Percentiles rank a stretch among this genome's conserved stretches.
Conservation (phyloP, 441 rosid genomes). For the California macrophylla region DNA sequence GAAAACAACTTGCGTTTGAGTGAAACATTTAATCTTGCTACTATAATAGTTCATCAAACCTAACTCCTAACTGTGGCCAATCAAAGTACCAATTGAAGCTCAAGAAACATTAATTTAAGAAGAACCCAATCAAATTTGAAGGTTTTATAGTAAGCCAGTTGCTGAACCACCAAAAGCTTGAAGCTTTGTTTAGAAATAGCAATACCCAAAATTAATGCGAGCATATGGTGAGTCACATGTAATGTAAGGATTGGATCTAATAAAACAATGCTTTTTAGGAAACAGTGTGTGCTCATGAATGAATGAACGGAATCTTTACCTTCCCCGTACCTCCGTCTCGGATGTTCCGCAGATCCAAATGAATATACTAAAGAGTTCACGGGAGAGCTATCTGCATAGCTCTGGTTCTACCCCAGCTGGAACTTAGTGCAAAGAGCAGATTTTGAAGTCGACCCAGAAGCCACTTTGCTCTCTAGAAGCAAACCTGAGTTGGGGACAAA, state of each 20-base stretch:
- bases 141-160: neutral
- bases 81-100: neutral
- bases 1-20: neutral
- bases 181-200: neutral
- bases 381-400: neutral
- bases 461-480: too few relatives aligned
- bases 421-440: neutral
- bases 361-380: neutral
- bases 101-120: neutral
- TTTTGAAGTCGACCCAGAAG: neutral
- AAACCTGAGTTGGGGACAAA: too few relatives aligned
- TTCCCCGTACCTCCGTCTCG: neutral
- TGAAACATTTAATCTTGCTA: neutral
- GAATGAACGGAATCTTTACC: neutral
- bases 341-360: neutral
- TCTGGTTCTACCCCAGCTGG: neutral
- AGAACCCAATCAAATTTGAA: neutral
- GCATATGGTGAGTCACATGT: neutral
- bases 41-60: neutral
- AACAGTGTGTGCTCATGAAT: slow-evolving; percentile 1
- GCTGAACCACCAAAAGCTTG: neutral
- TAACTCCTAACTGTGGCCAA: neutral
- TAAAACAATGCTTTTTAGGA: neutral
- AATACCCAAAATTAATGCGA: neutral
- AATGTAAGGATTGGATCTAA: neutral